Base-by-base conservation (phyloP, 1,284 basidiomycete genomes). In the Kalmanozyma brasiliensis region DNA sequence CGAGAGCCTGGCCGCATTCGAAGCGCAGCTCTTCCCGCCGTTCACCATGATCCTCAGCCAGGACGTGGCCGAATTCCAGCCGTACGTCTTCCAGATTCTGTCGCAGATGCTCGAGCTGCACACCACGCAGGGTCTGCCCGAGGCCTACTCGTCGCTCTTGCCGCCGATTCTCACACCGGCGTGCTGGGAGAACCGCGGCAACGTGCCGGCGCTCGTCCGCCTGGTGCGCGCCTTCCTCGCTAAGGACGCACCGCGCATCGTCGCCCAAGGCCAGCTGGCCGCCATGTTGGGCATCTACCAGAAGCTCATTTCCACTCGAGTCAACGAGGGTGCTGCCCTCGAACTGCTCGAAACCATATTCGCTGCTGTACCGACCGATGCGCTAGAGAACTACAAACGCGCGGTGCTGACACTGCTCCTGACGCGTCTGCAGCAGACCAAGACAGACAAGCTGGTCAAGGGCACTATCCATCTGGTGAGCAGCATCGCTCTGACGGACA, bases 1-100 rank as follows among this genome's bases (percentile, higher is more conserved):
- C 0, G 78, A 85, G 13, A 87, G 89, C 1, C 83, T 97, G n/a
- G 75, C 88, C 0, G 85, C 85, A 1, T 96, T 98, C 74, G 94
- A 98, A 81, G 83, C 85, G 49, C 86, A 87, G 1, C 85, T 98
- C n/a, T 84, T 84, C 79, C 89, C 89, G 0, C 91, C 92, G 0
- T 94, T 96, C 78, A 94, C 91, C 8, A 82, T 89, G 62, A 94
- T 98, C 78, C 84, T 99, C 4, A 89, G 93, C 72, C 88, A 93
- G 76, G 95, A 98, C 72, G 93, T 98, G 24, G 90, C 80, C 93
- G 95, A 98, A 84, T 98, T 97, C 81, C 91, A 96, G 49, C 95
- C 95, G 2, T 99, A 95, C 82, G 91, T 93, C 48, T 98, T 98
- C 86, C 96, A 98, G 82, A 89, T 98, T 72, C 88, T 98, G 29